Evolutionary conservation across 2,329 filamentous ascomycete species (phyloP).

Genomic region (Apiospora pterosperma): DNA sequence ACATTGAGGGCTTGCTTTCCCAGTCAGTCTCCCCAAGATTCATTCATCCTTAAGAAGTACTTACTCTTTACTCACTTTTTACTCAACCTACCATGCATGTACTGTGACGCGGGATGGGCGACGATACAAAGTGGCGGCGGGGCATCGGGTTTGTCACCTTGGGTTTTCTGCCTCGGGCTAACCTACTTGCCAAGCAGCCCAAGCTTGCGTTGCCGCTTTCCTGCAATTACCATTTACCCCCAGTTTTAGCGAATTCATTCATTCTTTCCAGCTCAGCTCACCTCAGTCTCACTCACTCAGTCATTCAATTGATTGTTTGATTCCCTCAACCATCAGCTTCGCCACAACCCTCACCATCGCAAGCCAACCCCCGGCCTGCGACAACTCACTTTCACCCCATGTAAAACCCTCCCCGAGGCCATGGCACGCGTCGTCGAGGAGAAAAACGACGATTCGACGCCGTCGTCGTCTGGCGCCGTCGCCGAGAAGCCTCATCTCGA

Average conservation of each 20-base stretch:
- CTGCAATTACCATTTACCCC: not conserved
- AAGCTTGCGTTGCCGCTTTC: conserved; percentile 1
- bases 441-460: not conserved
- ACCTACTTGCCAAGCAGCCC: too few relatives aligned
- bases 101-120: too few relatives aligned
- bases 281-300: not conserved
- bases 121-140: too few relatives aligned
- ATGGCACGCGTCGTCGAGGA: conserved; percentile 2
- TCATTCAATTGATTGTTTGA: not conserved
- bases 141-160: too few relatives aligned
- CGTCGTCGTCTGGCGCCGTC: not conserved
- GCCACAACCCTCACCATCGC: not conserved
- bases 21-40: too few relatives aligned
- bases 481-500: not conserved
- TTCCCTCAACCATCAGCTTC: not conserved
- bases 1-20: too few relatives aligned
- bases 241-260: conserved; percentile 2
- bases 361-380: not conserved
- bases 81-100: too few relatives aligned
- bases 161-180: too few relatives aligned
- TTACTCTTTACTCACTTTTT: too few relatives aligned
- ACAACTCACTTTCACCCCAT: not conserved
- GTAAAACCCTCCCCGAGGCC: not conserved
- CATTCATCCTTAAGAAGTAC: too few relatives aligned
- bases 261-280: not conserved